These are phyloP conservation scores for Dictyostelium brefeldianum DNA, from an alignment of 78 protist genomes.

Conservation along the genomic window DNA sequence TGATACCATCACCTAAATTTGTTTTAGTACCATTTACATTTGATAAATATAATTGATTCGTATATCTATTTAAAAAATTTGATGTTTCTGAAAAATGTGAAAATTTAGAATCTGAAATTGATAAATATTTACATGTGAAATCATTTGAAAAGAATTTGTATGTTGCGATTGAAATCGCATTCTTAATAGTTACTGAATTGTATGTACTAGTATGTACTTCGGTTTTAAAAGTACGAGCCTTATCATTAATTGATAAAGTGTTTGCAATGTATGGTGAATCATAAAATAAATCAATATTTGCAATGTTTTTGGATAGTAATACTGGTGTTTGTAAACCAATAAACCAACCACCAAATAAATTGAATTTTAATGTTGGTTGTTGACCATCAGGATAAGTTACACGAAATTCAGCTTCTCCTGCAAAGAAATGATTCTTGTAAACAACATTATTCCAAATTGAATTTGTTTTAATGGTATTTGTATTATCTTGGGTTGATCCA, in stretches of 20 bases:
- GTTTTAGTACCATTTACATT: neutral
- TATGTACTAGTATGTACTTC: neutral
- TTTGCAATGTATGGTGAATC: neutral
- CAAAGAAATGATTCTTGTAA: neutral
- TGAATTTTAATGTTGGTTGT: neutral
- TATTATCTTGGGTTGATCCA: neutral
- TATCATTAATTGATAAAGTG: neutral
- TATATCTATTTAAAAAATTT: no score
- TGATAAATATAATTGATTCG: neutral
- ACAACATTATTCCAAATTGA: neutral
- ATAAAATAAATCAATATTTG: neutral
- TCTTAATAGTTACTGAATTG: neutral
- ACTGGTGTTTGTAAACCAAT: neutral
- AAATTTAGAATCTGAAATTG: neutral
- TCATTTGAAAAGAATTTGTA: neutral
- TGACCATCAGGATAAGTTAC: neutral
- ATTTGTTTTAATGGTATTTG: neutral
- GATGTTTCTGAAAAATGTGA: neutral
- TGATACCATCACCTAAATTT: neutral
- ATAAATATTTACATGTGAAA: neutral
- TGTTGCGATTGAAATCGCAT: neutral
- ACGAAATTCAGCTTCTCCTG: neutral
- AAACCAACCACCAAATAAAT: neutral
- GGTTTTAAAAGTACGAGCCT: rapidly evolving
- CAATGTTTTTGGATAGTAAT: neutral